These are phyloP conservation scores for Ogataea parapolymorpha DNA, from an alignment of 805 yeast genomes.

Conservation along the genomic window DNA sequence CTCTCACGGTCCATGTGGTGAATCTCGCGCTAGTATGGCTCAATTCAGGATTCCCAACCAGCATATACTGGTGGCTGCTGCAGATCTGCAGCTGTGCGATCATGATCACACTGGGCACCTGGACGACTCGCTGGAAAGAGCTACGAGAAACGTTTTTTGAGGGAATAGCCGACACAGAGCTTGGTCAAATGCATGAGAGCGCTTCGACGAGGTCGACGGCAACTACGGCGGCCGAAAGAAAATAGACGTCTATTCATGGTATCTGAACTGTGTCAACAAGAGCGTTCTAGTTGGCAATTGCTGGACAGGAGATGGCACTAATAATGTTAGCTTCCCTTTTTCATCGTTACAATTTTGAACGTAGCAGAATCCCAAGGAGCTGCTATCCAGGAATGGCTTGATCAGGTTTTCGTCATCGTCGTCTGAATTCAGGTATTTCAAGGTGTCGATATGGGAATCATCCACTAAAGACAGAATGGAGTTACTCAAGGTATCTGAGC, in stretches of 20 bases:
- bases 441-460: slow-evolving; percentile 28
- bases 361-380: slow-evolving; percentile 74
- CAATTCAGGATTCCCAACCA: slow-evolving; percentile 65
- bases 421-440: slow-evolving; percentile 30
- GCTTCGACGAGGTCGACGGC: slow-evolving; percentile 11
- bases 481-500: slow-evolving; percentile 61
- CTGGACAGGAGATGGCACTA: slow-evolving; percentile 83
- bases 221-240: slow-evolving; percentile 7
- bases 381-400: slow-evolving; percentile 16
- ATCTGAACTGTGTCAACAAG: slow-evolving; percentile 74
- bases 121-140: slow-evolving; percentile 90
- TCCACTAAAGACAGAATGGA: slow-evolving; percentile 48
- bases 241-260: slow-evolving; percentile 57
- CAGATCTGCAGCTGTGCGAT: slow-evolving; percentile 66
- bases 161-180: slow-evolving; percentile 63
- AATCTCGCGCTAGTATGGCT: slow-evolving; percentile 68
- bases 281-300: slow-evolving; percentile 71
- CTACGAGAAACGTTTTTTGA: slow-evolving; percentile 86
- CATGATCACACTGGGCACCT: slow-evolving; percentile 79
- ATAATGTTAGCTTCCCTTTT: slow-evolving; percentile 60
- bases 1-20: slow-evolving; percentile 84
- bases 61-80: slow-evolving; percentile 79
- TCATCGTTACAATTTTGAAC: slow-evolving; percentile 61
- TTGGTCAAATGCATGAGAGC: slow-evolving; percentile 31
- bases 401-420: slow-evolving; percentile 35